Base-by-base conservation (phyloP, 2,329 filamentous ascomycete species). In the Phaeosphaeriaceae sp. region DNA sequence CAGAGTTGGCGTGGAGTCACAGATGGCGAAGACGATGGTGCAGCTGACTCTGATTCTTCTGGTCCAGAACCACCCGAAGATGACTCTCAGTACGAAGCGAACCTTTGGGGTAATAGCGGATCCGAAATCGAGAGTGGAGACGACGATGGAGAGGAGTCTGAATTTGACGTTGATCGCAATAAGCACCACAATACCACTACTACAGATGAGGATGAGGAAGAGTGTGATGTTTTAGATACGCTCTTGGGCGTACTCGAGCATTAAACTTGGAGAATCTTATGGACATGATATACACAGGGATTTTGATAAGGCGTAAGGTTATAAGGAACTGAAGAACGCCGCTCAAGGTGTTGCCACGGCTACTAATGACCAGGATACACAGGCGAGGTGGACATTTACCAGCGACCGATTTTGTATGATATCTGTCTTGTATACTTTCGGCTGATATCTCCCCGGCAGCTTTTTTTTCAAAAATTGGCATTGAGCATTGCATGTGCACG, bases 41-140 rank as follows among this genome's bases (percentile, higher is more conserved):
- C 70, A 17, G 57, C 61, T 11, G 55, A 64, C 40, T 60, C 58
- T 3, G 52, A 50, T 3, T 56, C 50, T 6, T 57, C 51, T 8
- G 35, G 30, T 0, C 41, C 55, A 1, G 54, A 59, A 26, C 53
- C 23, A 26, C 23, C 54, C 6, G 56, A 46, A 4, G 51, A 39
- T 13, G 65, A 53, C 17, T 60, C 58, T 9, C 69, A 76, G 47
- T 72, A 73, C 16, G 53, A 42, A 26, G 61, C 48, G 3, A 67
- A 60, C 39, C 70, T 70, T 30, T 71, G 63, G 0, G 72, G 60
- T 1, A 67, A 76, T 21, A 67, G 66, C 33, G 62, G 58, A 1
- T 70, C 71, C 44, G 70, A 54, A 1, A 60, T 57, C 11, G 67
- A 71, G 7, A 61, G 64, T 29, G 69, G 56, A 4, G 58, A 54